phyloP scores from a whole-genome alignment of 1,284 basidiomycete species.

The Ustilago trichophora region DNA sequence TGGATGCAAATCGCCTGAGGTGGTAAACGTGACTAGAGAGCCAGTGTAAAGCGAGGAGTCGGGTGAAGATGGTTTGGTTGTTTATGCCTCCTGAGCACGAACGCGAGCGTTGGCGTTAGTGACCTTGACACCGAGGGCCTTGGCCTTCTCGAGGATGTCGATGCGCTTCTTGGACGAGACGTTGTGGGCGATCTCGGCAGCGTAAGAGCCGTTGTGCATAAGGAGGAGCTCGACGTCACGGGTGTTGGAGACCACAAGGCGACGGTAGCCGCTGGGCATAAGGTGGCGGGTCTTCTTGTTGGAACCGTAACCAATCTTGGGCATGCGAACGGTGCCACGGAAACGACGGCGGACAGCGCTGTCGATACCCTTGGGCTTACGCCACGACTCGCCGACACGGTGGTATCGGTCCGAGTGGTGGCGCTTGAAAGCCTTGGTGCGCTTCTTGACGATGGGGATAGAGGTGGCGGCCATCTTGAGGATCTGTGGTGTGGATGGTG shows the following conservation, averaged over 20 bases:
- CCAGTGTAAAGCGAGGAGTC: too few relatives aligned
- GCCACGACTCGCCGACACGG: conserved; percentile 63
- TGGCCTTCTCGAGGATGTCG: conserved; percentile 83
- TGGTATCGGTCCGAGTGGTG: conserved; percentile 66
- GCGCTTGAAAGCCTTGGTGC: conserved; percentile 65
- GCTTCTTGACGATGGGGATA: conserved; percentile 67
- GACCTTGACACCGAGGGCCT: conserved; percentile 72
- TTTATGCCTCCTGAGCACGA: conserved; percentile 88
- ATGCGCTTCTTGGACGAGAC: conserved; percentile 97
- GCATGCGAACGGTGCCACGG: conserved; percentile 61
- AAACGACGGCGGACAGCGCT: conserved; percentile 63
- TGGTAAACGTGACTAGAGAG: conserved; percentile 17
- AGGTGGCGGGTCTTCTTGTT: conserved; percentile 67
- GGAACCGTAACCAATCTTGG: conserved; percentile 66
- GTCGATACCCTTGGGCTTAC: conserved; percentile 67
- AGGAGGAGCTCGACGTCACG: conserved; percentile 65
- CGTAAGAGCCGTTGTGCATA: conserved; percentile 90
- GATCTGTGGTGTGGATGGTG: conserved; percentile 42
- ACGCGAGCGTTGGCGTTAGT: conserved; percentile 94
- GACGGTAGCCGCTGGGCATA: conserved; percentile 66
- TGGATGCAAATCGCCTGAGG: conserved; percentile 1
- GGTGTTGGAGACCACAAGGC: conserved; percentile 64
- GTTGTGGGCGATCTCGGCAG: conserved; percentile 96
- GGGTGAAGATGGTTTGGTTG: too few relatives aligned
- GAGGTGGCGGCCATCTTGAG: conserved; percentile 63